These are phyloP conservation scores for Raphanus hybrid DNA, from an alignment of 441 rosid genomes.

Conservation along the genomic window DNA sequence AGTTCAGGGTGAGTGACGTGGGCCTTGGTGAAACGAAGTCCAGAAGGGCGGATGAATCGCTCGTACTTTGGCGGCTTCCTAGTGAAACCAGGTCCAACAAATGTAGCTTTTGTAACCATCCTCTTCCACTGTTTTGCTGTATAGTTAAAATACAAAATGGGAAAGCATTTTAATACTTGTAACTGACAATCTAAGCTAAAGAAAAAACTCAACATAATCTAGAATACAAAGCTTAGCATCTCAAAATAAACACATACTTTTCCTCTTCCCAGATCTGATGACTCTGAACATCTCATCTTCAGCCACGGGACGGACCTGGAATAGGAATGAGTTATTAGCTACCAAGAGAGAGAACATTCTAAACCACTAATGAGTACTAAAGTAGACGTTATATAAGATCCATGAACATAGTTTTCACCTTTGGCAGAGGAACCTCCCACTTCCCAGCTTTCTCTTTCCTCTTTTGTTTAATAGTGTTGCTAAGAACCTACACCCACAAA, in stretches of 20 bases:
- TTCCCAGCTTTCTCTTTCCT: slow-evolving; percentile 96
- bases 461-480: slow-evolving; percentile 97
- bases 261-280: slow-evolving; percentile 79
- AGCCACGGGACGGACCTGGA: slow-evolving; percentile 91
- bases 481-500: slow-evolving; percentile 59
- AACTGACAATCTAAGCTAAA: background rate
- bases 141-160: background rate
- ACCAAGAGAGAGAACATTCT: background rate
- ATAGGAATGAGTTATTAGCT: background rate
- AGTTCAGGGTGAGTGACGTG: slow-evolving; percentile 96
- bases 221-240: background rate
- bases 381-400: background rate
- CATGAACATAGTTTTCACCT: slow-evolving; percentile 51
- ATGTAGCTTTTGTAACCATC: slow-evolving; percentile 88
- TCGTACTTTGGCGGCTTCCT: slow-evolving; percentile 98
- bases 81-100: slow-evolving; percentile 88
- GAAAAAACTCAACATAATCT: background rate
- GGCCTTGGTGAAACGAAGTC: slow-evolving; percentile 84
- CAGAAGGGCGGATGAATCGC: slow-evolving; percentile 90
- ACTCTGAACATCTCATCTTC: slow-evolving; percentile 98
- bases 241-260: slow-evolving; percentile 55
- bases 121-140: slow-evolving; percentile 95
- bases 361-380: background rate
- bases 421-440: slow-evolving; percentile 96
- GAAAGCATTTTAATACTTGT: background rate